Evolutionary conservation across 2,329 filamentous ascomycete species (phyloP).

Genomic region (Fusarium oligoseptatum): DNA sequence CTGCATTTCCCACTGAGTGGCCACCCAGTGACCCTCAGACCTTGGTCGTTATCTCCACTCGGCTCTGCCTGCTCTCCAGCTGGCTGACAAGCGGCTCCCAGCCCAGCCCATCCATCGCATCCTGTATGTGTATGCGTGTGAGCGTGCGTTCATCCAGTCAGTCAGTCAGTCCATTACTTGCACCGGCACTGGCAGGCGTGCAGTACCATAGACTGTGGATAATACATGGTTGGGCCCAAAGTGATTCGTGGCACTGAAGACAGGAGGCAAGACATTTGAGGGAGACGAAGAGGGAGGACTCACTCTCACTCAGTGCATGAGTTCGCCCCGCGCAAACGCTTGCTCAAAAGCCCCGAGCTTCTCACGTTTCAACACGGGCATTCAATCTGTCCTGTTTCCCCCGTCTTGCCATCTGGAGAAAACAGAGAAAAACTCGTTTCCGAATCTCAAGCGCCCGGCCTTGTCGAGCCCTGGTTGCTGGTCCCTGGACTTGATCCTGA

Average conservation of each 20-base stretch:
- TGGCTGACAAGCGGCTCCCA: constrained; percentile 31
- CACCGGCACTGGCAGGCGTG: constrained; percentile 12
- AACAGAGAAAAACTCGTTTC: constrained; percentile 22
- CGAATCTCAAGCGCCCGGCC: constrained; percentile 20
- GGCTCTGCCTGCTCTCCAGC: constrained; percentile 6
- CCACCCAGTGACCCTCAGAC: constrained; percentile 36
- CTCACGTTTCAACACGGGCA: constrained; percentile 20
- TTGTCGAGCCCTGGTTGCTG: constrained; percentile 30
- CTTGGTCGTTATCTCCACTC: constrained; percentile 38
- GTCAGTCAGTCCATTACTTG: constrained; percentile 21
- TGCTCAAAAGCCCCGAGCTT: constrained; percentile 17
- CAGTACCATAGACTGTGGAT: constrained; percentile 36
- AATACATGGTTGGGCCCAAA: constrained; percentile 29
- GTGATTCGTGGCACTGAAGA: constrained; percentile 38
- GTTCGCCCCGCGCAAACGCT: constrained; percentile 29
- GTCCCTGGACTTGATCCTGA: constrained; percentile 16
- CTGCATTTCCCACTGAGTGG: constrained; percentile 25
- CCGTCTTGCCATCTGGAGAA: constrained; percentile 7
- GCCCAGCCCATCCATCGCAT: constrained; percentile 34
- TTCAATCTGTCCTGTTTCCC: constrained; percentile 36
- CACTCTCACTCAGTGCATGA: constrained; percentile 18
- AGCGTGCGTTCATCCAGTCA: constrained; percentile 26
- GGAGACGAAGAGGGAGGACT: constrained; percentile 29
- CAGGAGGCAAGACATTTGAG: constrained; percentile 33
- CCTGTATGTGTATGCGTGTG: constrained; percentile 36